A percentile compares a stretch with the other conserved stretches of the same genome.
These are phyloP conservation scores for Phytopythium helicoides DNA, from an alignment of 352 stramenopile species.

Conservation along the genomic window DNA sequence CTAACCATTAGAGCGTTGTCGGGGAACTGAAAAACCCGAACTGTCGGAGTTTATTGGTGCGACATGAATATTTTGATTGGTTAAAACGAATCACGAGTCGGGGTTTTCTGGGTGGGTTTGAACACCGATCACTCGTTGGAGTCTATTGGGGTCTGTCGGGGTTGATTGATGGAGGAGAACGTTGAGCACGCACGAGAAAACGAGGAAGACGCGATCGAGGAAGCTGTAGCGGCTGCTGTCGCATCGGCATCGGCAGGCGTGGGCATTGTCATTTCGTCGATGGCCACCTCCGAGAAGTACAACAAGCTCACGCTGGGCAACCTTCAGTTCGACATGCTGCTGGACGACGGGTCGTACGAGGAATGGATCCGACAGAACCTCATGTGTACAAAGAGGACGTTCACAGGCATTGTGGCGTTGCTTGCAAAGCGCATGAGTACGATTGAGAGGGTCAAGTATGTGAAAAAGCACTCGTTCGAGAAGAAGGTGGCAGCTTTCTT, in stretches of 20 bases:
- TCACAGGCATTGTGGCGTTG: neutral
- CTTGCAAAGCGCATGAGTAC: neutral
- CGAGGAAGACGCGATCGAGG: neutral
- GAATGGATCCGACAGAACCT: neutral
- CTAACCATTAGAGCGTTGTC: neutral
- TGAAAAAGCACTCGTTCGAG: neutral
- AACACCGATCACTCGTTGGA: no score
- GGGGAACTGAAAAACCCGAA: neutral
- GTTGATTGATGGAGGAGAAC: no score
- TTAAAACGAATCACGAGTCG: no score
- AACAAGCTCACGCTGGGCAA: no score
- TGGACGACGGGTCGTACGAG: neutral
- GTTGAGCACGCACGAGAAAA: no score
- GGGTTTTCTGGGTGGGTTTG: no score
- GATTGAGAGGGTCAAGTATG: neutral
- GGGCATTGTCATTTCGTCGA: no score
- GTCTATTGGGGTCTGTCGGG: no score
- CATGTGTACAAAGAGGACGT: neutral
- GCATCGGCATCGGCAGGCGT: neutral
- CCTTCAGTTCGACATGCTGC: neutral
- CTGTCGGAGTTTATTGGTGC: neutral
- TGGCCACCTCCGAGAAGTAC: no score
- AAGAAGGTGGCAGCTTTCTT: neutral
- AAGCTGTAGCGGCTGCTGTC: neutral
- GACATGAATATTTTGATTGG: neutral